phyloP scores from a whole-genome alignment of 345 rosid genomes.

The Citrus inodora region DNA sequence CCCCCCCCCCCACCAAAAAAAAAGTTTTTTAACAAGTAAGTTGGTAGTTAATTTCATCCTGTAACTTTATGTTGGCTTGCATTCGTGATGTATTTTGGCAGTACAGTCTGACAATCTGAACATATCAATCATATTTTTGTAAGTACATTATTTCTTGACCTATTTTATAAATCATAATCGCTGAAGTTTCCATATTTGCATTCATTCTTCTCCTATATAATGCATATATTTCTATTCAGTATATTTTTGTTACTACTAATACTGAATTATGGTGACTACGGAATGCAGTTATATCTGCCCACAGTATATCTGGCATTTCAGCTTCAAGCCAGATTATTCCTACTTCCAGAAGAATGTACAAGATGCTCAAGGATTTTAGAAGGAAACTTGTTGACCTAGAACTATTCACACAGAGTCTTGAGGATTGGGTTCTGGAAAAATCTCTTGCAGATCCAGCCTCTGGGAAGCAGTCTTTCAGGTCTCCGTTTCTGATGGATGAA shows the following conservation, averaged over 20 bases:
- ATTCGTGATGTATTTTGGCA: background rate
- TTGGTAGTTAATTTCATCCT: background rate
- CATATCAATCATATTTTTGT: background rate
- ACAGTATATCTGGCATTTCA: slow-evolving; percentile 42
- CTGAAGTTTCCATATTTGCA: background rate
- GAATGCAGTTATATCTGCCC: slow-evolving; percentile 42
- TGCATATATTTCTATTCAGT: background rate
- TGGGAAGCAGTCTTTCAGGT: slow-evolving; percentile 28
- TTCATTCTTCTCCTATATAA: background rate
- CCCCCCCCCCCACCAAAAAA: background rate
- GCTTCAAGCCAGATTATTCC: slow-evolving; percentile 39
- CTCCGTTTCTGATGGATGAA: slow-evolving; percentile 53
- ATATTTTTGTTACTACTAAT: background rate
- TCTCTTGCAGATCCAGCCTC: slow-evolving; percentile 17
- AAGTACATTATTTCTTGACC: background rate
- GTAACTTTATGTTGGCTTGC: background rate
- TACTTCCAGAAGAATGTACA: slow-evolving; percentile 40
- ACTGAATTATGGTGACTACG: slow-evolving; percentile 12
- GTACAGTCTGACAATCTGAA: background rate
- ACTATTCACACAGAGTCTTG: slow-evolving; percentile 35
- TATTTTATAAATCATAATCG: background rate
- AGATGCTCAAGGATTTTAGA: slow-evolving; percentile 47
- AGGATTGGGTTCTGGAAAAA: slow-evolving; percentile 48
- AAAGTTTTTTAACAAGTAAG: background rate
- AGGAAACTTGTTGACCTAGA: slow-evolving; percentile 35